These are phyloP conservation scores for Ceratocystis huliohia DNA, from an alignment of 2,329 filamentous ascomycete genomes.

Conservation along the genomic window DNA sequence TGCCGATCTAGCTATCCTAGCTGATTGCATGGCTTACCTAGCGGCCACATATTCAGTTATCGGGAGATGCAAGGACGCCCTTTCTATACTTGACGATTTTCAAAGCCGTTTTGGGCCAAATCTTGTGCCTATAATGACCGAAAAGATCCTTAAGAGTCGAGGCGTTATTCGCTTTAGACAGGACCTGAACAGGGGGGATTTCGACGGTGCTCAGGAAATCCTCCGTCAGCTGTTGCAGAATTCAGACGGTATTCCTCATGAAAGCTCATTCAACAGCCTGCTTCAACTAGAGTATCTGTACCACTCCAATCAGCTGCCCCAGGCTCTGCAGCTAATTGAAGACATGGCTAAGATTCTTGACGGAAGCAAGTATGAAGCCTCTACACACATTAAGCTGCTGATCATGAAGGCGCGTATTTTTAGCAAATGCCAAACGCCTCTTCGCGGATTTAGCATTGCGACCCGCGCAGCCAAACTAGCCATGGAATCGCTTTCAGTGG, in stretches of 20 bases:
- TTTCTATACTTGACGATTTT: conserved; percentile 34
- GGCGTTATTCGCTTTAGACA: conserved; percentile 52
- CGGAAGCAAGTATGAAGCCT: conserved; percentile 37
- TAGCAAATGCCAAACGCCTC: conserved; percentile 52
- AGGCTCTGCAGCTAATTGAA: conserved; percentile 39
- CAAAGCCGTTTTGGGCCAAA: background rate
- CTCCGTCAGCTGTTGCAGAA: conserved; percentile 42
- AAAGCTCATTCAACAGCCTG: conserved; percentile 39
- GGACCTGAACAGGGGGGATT: conserved; percentile 44
- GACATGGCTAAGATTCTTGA: conserved; percentile 35
- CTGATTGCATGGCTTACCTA: conserved; percentile 53
- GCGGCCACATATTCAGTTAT: conserved; percentile 32
- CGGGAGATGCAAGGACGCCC: conserved; percentile 42
- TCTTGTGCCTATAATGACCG: conserved; percentile 21
- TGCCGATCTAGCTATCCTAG: conserved; percentile 48
- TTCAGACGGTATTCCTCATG: conserved; percentile 38
- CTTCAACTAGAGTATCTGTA: conserved; percentile 41
- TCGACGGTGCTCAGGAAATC: conserved; percentile 39
- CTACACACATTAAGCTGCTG: conserved; percentile 57
- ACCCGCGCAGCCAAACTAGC: conserved; percentile 64
- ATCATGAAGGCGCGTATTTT: conserved; percentile 61
- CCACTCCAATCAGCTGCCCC: conserved; percentile 36
- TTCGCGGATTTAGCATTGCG: conserved; percentile 63
- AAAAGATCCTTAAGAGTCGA: conserved; percentile 42
- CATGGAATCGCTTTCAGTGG: conserved; percentile 54